These are phyloP conservation scores for Rubus idaeus DNA, from an alignment of 306 rosid species.

Conservation along the genomic window DNA sequence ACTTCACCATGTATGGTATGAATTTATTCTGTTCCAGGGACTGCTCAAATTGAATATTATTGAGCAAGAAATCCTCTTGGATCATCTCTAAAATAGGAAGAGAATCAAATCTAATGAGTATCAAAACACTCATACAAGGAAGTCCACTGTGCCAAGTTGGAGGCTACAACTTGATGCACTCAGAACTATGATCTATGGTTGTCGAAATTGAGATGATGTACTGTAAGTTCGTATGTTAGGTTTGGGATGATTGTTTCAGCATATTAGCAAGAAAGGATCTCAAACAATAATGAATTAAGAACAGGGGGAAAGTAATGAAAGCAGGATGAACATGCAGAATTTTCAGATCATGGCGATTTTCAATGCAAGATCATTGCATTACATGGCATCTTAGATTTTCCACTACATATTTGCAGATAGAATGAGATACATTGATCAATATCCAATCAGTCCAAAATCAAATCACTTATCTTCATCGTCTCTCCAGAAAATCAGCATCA, in stretches of 20 bases:
- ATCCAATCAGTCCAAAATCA: background rate
- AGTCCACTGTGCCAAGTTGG: background rate
- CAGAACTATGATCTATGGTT: background rate
- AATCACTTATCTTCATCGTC: constrained; percentile 31
- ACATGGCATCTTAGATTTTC: background rate
- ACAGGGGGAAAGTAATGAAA: background rate
- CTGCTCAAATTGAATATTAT: background rate
- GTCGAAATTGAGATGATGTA: constrained; percentile 10
- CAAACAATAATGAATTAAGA: background rate
- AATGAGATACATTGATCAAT: background rate
- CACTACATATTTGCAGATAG: constrained; percentile 5
- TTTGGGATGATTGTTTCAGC: constrained; percentile 1
- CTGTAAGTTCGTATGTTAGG: background rate
- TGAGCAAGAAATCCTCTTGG: constrained; percentile 3
- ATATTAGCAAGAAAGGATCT: constrained; percentile 3
- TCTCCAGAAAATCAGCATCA: constrained; percentile 50
- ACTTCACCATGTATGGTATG: background rate
- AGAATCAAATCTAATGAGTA: background rate
- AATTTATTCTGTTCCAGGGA: background rate
- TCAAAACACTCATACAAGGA: background rate
- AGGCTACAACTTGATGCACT: background rate
- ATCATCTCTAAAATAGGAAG: background rate
- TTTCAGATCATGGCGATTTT: background rate
- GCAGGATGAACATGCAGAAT: constrained; percentile 8
- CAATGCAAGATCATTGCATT: background rate